Percentiles rank a stretch among this genome's conserved stretches.
Conservation (phyloP, 1,139 yeast species). For the Nadsonia commutata region DNA sequence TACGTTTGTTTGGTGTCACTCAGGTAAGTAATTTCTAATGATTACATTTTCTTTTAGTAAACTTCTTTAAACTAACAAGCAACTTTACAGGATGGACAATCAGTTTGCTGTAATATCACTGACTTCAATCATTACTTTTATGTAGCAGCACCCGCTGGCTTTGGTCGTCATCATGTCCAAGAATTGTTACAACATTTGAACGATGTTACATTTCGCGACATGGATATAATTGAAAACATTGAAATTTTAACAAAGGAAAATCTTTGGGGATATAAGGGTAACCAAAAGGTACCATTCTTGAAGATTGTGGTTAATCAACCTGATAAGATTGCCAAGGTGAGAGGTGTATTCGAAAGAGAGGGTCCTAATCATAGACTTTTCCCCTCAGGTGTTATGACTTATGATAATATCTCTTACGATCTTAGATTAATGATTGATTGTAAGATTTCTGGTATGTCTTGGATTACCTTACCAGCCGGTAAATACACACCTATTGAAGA, state of each 20-base stretch:
- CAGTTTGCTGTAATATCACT: constrained; percentile 77
- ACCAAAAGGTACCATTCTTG: constrained; percentile 62
- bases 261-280: constrained; percentile 87
- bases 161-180: constrained; percentile 38
- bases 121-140: constrained; percentile 86
- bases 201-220: constrained; percentile 7
- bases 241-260: constrained; percentile 64
- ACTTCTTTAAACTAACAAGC: background rate
- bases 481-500: constrained; percentile 39
- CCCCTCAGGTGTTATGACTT: constrained; percentile 42
- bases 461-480: constrained; percentile 79
- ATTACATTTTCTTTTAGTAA: background rate
- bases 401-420: constrained; percentile 79
- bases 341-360: constrained; percentile 77
- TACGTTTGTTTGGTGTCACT: constrained; percentile 88
- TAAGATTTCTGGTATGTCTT: constrained; percentile 82
- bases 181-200: constrained; percentile 31
- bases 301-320: constrained; percentile 58
- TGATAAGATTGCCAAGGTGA: constrained; percentile 44
- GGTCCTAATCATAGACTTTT: constrained; percentile 36
- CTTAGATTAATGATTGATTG: constrained; percentile 87
- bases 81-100: constrained; percentile 44
- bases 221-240: constrained; percentile 29
- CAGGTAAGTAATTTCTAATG: constrained; percentile 14
- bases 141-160: constrained; percentile 80